phyloP scores from a whole-genome alignment of 345 rosid species.

The Arabidopsis thaliana region TAIR10.1 NC_003075.7:18504001-18504500 shows the following conservation, averaged over 20 bases:
- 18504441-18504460: conserved; percentile 3
- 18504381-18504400: conserved; percentile 21
- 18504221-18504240: conserved; percentile 74
- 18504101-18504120: neutral
- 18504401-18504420: neutral
- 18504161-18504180: neutral
- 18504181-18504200: conserved; percentile 88
- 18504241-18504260: conserved; percentile 70
- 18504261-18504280: conserved; percentile 67
- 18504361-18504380: conserved; percentile 12
- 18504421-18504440: conserved; percentile 25
- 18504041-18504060: conserved; percentile 81
- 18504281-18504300: conserved; percentile 12
- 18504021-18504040: conserved; percentile 88
- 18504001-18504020: conserved; percentile 94
- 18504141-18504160: neutral
- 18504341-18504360: conserved; percentile 27
- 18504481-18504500: conserved; percentile 6
- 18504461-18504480: conserved; percentile 21
- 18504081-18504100: conserved; percentile 7
- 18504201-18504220: conserved; percentile 84
- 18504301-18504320: neutral
- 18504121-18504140: neutral
- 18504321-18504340: neutral
- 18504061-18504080: conserved; percentile 83